Conservation (phyloP, 148 eudicot species). For the Persicaria maculosa region DNA sequence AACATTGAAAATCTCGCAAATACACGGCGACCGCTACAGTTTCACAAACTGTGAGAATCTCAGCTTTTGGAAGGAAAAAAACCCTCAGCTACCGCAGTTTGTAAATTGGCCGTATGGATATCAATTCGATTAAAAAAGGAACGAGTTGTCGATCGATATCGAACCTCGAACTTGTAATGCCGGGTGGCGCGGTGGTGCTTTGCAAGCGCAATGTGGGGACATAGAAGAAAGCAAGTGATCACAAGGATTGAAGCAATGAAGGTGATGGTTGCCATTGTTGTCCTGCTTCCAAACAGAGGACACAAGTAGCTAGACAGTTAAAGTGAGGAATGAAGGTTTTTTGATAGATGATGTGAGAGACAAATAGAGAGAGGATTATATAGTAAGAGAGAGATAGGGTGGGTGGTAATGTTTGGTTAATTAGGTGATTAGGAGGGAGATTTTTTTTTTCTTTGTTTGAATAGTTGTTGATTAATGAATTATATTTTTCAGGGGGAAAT, state of each 20-base stretch:
- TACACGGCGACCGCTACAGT: too few relatives aligned
- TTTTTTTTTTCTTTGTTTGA: too few relatives aligned
- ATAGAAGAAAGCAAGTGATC: not conserved
- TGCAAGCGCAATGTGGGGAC: not conserved
- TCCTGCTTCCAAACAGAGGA: not conserved
- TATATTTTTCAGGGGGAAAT: not conserved
- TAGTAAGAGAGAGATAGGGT: not conserved
- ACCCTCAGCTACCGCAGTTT: too few relatives aligned
- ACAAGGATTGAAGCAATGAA: not conserved
- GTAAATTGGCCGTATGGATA: too few relatives aligned
- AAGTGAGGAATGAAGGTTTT: not conserved
- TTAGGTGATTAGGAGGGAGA: not conserved
- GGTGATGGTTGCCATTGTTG: not conserved
- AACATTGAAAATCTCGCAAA: too few relatives aligned
- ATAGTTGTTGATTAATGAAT: too few relatives aligned
- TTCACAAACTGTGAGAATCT: too few relatives aligned
- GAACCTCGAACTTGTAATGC: not conserved
- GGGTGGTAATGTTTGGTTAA: constrained; percentile 1
- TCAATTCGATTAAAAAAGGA: too few relatives aligned
- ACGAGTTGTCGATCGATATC: not conserved
- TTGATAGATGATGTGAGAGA: not conserved
- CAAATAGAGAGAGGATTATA: not conserved
- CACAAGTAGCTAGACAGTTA: not conserved
- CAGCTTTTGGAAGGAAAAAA: too few relatives aligned
- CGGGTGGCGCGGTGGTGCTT: not conserved